These are phyloP conservation scores for Neurospora sp. DNA, from an alignment of 495 filamentous ascomycete genomes.

Conservation along the genomic window DNA sequence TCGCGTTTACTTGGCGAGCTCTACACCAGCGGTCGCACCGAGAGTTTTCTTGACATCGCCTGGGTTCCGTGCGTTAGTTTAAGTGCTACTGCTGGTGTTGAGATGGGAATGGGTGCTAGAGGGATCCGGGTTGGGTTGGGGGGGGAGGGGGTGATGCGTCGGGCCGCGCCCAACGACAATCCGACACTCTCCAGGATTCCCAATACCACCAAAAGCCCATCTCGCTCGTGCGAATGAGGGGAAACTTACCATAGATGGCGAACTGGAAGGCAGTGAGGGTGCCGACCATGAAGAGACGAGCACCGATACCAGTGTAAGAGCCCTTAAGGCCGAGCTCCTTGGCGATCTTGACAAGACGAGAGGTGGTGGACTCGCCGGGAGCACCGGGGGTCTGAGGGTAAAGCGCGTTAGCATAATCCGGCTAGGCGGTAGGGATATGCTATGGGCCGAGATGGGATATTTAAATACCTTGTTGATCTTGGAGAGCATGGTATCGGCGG, in stretches of 20 bases:
- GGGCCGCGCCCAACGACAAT: background rate
- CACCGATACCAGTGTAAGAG: conserved; percentile 84
- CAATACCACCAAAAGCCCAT: background rate
- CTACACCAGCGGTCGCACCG: conserved; percentile 38
- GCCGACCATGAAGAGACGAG: conserved; percentile 76
- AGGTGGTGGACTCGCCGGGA: conserved; percentile 87
- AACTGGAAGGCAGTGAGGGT: conserved; percentile 88
- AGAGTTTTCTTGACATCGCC: background rate
- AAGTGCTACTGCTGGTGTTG: background rate
- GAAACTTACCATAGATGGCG: conserved; percentile 70
- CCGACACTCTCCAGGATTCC: background rate
- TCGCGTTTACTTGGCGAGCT: conserved; percentile 48
- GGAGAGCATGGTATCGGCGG: conserved; percentile 96
- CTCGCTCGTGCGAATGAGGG: background rate
- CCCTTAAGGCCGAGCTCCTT: conserved; percentile 88
- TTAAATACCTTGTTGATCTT: conserved; percentile 96
- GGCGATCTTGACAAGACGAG: conserved; percentile 88
- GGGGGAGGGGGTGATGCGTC: background rate
- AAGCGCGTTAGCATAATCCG: background rate
- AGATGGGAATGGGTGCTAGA: background rate
- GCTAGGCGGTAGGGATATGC: background rate
- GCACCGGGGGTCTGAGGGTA: conserved; percentile 62
- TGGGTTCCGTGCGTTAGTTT: background rate
- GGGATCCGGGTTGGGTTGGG: background rate
- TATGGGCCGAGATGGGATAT: background rate